These are phyloP conservation scores for Blastobotrys illinoisensis DNA, from an alignment of 1,139 yeast species.

Conservation along the genomic window DNA sequence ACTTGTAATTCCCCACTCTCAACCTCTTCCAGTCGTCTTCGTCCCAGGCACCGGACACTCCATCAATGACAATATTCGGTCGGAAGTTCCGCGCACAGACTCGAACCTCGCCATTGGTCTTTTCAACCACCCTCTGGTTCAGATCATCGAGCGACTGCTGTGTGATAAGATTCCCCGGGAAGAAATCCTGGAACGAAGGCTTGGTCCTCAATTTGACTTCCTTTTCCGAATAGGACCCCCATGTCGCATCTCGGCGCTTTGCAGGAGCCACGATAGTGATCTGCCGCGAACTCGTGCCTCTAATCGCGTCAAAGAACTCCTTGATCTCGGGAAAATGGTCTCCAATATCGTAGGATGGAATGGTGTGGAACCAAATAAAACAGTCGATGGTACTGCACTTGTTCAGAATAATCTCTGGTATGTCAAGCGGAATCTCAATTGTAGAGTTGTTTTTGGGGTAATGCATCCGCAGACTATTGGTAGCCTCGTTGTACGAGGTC, in stretches of 20 bases:
- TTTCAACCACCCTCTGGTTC: conserved; percentile 21
- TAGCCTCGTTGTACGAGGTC: conserved; percentile 24
- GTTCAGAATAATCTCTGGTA: conserved; percentile 17
- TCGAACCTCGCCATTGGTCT: conserved; percentile 21
- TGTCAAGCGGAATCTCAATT: conserved; percentile 21
- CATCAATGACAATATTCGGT: conserved; percentile 37
- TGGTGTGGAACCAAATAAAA: conserved; percentile 18
- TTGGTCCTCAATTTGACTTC: conserved; percentile 10
- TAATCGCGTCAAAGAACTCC: conserved; percentile 13
- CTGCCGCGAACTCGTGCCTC: conserved; percentile 18
- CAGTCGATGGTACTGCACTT: conserved; percentile 10
- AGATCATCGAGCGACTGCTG: conserved; percentile 34
- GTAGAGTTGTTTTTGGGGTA: conserved; percentile 24
- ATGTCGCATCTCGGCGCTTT: conserved; percentile 32
- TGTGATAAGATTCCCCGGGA: conserved; percentile 38
- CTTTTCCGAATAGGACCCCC: conserved; percentile 17
- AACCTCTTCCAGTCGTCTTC: conserved; percentile 39
- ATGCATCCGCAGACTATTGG: conserved; percentile 27
- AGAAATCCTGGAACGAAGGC: conserved; percentile 41
- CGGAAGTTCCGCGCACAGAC: conserved; percentile 33
- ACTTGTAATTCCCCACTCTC: conserved; percentile 25
- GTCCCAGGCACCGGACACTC: conserved; percentile 31
- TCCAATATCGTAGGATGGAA: conserved; percentile 14
- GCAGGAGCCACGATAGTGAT: conserved; percentile 32
- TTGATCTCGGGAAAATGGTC: conserved; percentile 14